A percentile compares a stretch with the other conserved stretches of the same genome.
These are phyloP conservation scores for Xerocomellus amylosporus DNA, from an alignment of 768 basidiomycete species.

Conservation along the genomic window DNA sequence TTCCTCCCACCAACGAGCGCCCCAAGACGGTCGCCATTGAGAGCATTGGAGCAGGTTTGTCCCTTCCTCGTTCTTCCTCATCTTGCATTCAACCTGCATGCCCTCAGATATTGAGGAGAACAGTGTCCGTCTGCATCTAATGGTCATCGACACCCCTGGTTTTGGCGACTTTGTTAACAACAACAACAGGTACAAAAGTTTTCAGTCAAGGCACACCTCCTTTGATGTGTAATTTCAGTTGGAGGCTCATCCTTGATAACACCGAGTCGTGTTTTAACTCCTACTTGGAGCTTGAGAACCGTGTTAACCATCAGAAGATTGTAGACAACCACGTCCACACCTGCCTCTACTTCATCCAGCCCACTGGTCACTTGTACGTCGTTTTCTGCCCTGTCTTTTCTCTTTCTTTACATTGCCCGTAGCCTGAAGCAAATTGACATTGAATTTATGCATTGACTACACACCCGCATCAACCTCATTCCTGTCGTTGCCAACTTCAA, in stretches of 20 bases:
- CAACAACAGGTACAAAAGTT: constrained; percentile 75
- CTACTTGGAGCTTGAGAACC: constrained; percentile 97
- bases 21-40: constrained; percentile 96
- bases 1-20: constrained; percentile 80
- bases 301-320: constrained; percentile 91
- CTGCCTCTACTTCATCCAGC: constrained; percentile 98
- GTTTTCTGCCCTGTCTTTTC: background rate
- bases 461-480: constrained; percentile 97
- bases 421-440: constrained; percentile 98
- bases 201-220: constrained; percentile 10
- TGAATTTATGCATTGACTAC: constrained; percentile 96
- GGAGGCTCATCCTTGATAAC: constrained; percentile 98
- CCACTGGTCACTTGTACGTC: constrained; percentile 93
- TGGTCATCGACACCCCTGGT: constrained; percentile 99
- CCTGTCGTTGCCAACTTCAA: constrained; percentile 99
- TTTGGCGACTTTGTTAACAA: constrained; percentile 99
- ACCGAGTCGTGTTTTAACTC: constrained; percentile 97
- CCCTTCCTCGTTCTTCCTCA: background rate
- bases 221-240: constrained; percentile 48
- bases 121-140: constrained; percentile 91
- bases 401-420: background rate
- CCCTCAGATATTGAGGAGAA: constrained; percentile 95
- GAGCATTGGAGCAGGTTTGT: constrained; percentile 92
- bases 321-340: constrained; percentile 98
- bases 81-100: constrained; percentile 14